Evolutionary conservation across 2,329 filamentous ascomycete species (phyloP), one percentile per base, ranked within the genome.

Genomic region (Hypoxylon sp.): DNA sequence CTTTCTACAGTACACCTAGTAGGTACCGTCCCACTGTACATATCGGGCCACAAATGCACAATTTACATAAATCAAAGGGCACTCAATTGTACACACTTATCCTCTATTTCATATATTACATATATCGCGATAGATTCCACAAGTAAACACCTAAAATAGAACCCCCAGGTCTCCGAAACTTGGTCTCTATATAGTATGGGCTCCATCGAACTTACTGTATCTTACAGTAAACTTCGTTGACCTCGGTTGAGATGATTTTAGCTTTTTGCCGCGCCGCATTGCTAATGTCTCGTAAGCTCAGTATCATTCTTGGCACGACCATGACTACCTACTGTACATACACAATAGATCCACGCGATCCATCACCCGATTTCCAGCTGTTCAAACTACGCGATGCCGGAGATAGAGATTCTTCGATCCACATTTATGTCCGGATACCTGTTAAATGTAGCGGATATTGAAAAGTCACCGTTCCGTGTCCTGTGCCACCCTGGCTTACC

Each of bases 361-460:
- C 47, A 54, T 59, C 54, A n/a, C 17, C 33, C 19, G 54, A 54
- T 59, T 53, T 65, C 8, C 53, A 59, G 55, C 42, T 50, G 39
- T 48, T 48, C n/a, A 33, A 14, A 22, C 9, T n/a, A 46, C 29
- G 47, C 48, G 24, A 33, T 14, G 31, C 48, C 60, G 47, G 61
- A 59, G 54, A 59, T 59, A 64, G 29, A 44, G 5, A 17, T 13
- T 47, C 1, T 5, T 6, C 11, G 19, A 39, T 39, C 39, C 53
- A 59, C 14, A 24, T 46, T 53, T 59, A 64, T 39, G 42, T 51
- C 54, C 53, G 39, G 29, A 10, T 17, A 26, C 13, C 8, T 26
- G 33, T 37, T 11, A 39, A 13, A 53, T 3, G 10, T 51, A 51
- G 46, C 55, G 46, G 55, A 35, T 3, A 14, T 17, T 47, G 5